Percentiles rank a stretch among this genome's conserved stretches.
Conservation (phyloP, 768 basidiomycete species). For the Macrocybe gigantea region DNA sequence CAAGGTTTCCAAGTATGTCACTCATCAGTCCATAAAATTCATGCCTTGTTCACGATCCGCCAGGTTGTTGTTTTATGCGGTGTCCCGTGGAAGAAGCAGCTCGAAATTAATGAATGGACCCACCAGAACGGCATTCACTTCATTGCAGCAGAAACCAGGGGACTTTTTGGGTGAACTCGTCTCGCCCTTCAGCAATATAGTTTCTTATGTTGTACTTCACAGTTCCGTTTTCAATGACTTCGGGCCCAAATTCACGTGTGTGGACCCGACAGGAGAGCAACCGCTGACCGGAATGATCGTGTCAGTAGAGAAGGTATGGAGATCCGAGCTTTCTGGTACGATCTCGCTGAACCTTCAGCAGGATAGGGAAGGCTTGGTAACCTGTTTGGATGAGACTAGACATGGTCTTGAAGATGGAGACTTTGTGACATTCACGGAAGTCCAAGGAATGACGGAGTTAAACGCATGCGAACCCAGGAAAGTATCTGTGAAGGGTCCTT, state of each 20-base stretch:
- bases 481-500: slow-evolving; percentile 91
- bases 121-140: slow-evolving; percentile 87
- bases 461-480: slow-evolving; percentile 92
- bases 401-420: slow-evolving; percentile 99
- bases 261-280: slow-evolving; percentile 97
- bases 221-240: slow-evolving; percentile 97
- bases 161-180: slow-evolving; percentile 79
- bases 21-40: background rate
- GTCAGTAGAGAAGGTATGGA: slow-evolving; percentile 74
- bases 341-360: slow-evolving; percentile 20
- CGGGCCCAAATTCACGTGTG: slow-evolving; percentile 88
- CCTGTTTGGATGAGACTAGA: slow-evolving; percentile 93
- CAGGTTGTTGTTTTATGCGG: slow-evolving; percentile 90
- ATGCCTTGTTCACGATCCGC: slow-evolving; percentile 5
- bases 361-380: slow-evolving; percentile 89
- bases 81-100: slow-evolving; percentile 68
- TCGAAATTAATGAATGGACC: slow-evolving; percentile 96
- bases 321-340: background rate
- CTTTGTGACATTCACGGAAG: slow-evolving; percentile 93
- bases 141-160: slow-evolving; percentile 85
- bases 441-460: slow-evolving; percentile 90
- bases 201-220: slow-evolving; percentile 3
- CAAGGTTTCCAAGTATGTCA: slow-evolving; percentile 78
- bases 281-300: slow-evolving; percentile 94
- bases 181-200: background rate